phyloP scores from a whole-genome alignment of 208 protist genomes.

The Ichthyophonus hoferi region DNA sequence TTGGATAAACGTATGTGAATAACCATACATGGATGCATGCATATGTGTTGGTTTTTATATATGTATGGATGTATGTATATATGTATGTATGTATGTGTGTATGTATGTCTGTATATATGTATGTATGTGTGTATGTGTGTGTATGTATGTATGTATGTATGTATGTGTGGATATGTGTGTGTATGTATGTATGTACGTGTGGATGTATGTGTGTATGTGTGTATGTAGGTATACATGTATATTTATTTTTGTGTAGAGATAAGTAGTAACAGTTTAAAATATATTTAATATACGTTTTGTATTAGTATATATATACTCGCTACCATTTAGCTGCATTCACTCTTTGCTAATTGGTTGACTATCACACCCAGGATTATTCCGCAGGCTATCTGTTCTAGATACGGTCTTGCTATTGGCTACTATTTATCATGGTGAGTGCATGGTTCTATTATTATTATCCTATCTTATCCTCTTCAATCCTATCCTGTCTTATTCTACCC shows the following conservation, averaged over 20 bases:
- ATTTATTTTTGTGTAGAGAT: not conserved
- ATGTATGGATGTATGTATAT: not conserved
- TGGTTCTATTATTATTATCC: too few relatives aligned
- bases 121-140: not conserved
- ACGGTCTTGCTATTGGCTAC: slow-evolving; percentile 66
- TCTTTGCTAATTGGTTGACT: not conserved
- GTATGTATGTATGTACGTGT: not conserved
- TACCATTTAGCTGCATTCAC: not conserved
- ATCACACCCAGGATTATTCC: not conserved
- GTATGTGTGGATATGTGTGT: not conserved
- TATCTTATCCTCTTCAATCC: too few relatives aligned
- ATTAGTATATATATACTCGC: not conserved
- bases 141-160: not conserved
- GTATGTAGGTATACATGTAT: not conserved
- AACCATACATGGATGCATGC: not conserved
- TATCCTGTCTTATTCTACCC: not conserved
- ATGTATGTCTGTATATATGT: not conserved
- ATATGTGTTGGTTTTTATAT: not conserved
- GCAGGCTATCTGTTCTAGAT: slow-evolving; percentile 68
- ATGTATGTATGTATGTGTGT: not conserved
- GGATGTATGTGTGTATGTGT: not conserved
- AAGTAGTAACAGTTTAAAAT: not conserved
- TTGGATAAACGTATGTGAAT: slow-evolving; percentile 30
- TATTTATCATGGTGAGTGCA: too few relatives aligned
- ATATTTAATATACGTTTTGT: not conserved